Base-by-base conservation (phyloP, 164 flowering plant genomes). In the Stephania japonica region DNA sequence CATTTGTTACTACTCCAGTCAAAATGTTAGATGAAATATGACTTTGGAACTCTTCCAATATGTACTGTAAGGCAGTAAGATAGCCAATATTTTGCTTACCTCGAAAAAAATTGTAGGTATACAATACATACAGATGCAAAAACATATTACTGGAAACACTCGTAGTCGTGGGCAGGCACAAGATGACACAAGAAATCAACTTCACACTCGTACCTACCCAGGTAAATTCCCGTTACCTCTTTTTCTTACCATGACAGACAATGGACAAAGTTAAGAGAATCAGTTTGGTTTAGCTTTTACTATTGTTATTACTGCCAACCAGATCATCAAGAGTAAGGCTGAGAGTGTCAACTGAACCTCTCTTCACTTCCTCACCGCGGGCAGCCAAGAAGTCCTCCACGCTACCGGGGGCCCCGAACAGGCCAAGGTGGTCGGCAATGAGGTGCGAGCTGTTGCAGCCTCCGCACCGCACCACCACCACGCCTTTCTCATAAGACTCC, bases 401-500 rank as follows among this genome's bases (percentile, higher is more conserved):
- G 70, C 92, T 93, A 47, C 93, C 93, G 0, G 96, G 91, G 70
- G 87, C 87, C 44, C 98, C 99, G 81, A 91, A 95, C 94, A 89
- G 86, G 9, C 99, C 99, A 21, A 95, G 88, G 1, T 84, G 85
- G 71, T 95, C 99, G 1, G 99, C 97, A 69, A 95, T 89, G 70
- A 95, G 83, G 78, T 95, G 99, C 7, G 87, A 77, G 75, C 91
- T 91, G 75, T 86, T 77, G 73, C 99, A 95, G 1, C 97, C 97
- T 10, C 79, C 85, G 67, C 99, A 95, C 3, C 91, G 86, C 4
- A 82, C 97, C 67, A 95, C 91, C 70, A 93, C 99, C 69, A 95
- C 89, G 42, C 99, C 98, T 77, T 88, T 95, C 72, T 95, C 98
- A 64, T 93, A 95, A 5, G 98, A 93, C 73, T 91, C 97, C 1